Evolutionary conservation across 331 rosid species (phyloP).

Genomic region (Dryas integrifolia): DNA sequence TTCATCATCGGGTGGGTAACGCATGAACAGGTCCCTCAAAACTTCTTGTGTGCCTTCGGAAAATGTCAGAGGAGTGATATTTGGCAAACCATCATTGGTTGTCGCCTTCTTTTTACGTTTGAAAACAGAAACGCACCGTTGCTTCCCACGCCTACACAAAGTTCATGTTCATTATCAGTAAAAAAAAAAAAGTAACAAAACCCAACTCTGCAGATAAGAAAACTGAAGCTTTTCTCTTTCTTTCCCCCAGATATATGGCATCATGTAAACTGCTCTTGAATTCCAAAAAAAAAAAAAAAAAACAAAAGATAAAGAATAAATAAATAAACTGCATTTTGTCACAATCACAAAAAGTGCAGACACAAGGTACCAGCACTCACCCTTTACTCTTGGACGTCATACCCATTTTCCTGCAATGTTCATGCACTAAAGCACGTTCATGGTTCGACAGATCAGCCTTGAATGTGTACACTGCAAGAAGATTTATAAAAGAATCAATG

Average conservation of each 20-base stretch:
- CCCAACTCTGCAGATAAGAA: neutral
- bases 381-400: constrained; percentile 76
- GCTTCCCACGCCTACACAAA: constrained; percentile 44
- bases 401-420: constrained; percentile 45
- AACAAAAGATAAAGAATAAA: no score
- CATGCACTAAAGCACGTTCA: constrained; percentile 69
- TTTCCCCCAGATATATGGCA: neutral
- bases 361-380: constrained; percentile 46
- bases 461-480: constrained; percentile 58
- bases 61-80: constrained; percentile 42
- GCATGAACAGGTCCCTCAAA: constrained; percentile 49
- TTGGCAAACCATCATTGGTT: neutral
- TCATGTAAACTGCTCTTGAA: neutral
- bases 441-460: constrained; percentile 41
- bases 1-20: constrained; percentile 71
- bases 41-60: constrained; percentile 46
- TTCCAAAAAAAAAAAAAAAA: constrained; percentile 17
- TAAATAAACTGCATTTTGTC: neutral
- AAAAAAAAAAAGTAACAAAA: constrained; percentile 8
- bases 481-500: constrained; percentile 5
- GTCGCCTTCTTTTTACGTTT: constrained; percentile 35
- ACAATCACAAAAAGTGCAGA: neutral
- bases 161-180: constrained; percentile 22
- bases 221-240: neutral
- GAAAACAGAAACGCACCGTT: constrained; percentile 41